These are phyloP conservation scores for Mucor velutinosus DNA, from an alignment of 371 early-diverging fungal genomes.

Conservation along the genomic window DNA sequence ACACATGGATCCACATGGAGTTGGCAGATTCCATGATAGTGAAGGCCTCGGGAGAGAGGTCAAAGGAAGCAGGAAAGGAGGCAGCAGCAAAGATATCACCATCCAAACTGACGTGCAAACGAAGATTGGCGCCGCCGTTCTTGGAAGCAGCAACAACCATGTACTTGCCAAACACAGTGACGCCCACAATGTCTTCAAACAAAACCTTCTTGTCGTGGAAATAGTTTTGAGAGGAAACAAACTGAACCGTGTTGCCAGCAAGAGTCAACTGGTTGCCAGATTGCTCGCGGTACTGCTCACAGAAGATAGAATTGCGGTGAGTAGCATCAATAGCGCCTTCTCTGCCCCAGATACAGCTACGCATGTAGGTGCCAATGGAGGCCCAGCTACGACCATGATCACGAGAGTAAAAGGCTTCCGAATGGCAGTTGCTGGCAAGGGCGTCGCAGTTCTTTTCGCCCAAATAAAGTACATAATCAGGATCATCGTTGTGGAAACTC, in stretches of 20 bases:
- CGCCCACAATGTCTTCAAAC: constrained; percentile 72
- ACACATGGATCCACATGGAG: constrained; percentile 76
- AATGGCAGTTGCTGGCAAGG: constrained; percentile 55
- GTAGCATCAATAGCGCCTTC: constrained; percentile 58
- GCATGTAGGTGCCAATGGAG: constrained; percentile 70
- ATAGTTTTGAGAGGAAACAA: constrained; percentile 60
- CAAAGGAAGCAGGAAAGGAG: constrained; percentile 71
- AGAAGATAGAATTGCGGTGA: constrained; percentile 63
- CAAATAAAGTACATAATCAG: constrained; percentile 77
- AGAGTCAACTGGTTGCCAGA: constrained; percentile 61
- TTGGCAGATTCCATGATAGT: constrained; percentile 84
- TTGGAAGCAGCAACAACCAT: constrained; percentile 78
- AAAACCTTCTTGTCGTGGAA: constrained; percentile 56
- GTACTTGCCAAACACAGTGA: constrained; percentile 78
- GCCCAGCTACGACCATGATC: constrained; percentile 79
- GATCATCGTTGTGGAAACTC: constrained; percentile 80
- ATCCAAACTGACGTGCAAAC: constrained; percentile 73
- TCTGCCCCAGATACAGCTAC: constrained; percentile 77
- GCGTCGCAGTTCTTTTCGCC: constrained; percentile 63
- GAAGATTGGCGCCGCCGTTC: constrained; percentile 51
- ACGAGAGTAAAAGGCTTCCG: constrained; percentile 72
- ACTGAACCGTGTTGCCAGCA: constrained; percentile 46
- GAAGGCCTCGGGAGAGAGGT: constrained; percentile 65
- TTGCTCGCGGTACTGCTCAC: constrained; percentile 65
- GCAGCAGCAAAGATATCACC: constrained; percentile 73